Evolutionary conservation across 331 rosid species (phyloP).

Genomic region (Quercus lobata): DNA sequence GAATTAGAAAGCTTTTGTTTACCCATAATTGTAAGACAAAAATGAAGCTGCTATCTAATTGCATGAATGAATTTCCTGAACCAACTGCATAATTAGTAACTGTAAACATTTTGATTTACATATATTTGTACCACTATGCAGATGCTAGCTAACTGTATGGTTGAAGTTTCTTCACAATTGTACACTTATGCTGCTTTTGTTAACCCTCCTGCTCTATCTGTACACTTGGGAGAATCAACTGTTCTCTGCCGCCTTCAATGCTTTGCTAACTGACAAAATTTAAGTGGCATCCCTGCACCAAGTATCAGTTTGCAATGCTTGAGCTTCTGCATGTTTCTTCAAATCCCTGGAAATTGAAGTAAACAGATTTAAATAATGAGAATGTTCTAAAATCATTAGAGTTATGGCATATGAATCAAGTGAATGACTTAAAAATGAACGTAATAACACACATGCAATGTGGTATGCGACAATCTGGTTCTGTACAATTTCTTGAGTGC

Average conservation of each 20-base stretch:
- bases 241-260: neutral
- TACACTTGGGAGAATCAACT: neutral
- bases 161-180: neutral
- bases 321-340: slow-evolving; percentile 22
- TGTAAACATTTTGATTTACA: too few species aligned
- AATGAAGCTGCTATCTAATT: too few species aligned
- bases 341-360: slow-evolving; percentile 34
- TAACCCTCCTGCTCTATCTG: neutral
- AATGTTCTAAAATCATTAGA: neutral
- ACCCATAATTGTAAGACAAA: too few species aligned
- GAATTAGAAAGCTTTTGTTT: too few species aligned
- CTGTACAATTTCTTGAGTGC: slow-evolving; percentile 34
- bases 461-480: slow-evolving; percentile 27
- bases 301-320: slow-evolving; percentile 7
- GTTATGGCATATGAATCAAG: neutral
- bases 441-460: slow-evolving; percentile 34
- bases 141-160: too few species aligned
- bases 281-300: slow-evolving; percentile 9
- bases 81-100: too few species aligned
- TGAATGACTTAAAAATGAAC: neutral
- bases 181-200: neutral
- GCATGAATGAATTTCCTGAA: too few species aligned
- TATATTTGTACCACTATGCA: too few species aligned
- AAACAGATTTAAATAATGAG: neutral
- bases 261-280: neutral